Evolutionary conservation across 78 protist species (phyloP), one percentile per base, ranked within the genome.

Genomic region (Protostelium mycophagum): DNA sequence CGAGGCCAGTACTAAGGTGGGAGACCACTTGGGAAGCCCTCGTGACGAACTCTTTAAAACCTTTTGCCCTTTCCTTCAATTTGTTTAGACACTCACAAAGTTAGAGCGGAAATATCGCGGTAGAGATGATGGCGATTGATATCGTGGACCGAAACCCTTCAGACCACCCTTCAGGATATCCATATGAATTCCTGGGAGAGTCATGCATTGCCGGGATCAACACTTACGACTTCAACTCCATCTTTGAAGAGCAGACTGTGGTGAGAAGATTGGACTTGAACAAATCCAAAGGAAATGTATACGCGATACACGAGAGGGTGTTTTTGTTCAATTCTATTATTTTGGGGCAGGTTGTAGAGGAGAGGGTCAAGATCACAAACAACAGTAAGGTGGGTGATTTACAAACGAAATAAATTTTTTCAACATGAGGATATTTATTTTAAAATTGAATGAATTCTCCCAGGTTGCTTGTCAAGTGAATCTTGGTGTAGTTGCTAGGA

Each of bases 181-280:
- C 87, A 0, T 96, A 87, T 88, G 96, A 90, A 87, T 88, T 96
- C 34, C 36, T 28, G 28, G 98, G 91, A 28, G 98, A 96, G 93
- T 38, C 89, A 10, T 96, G 97, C 88, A 35, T 92, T n/a, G 97
- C 98, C 0, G 98, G 97, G 23, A 91, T 96, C 88, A 38, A 83
- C 85, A 38, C 89, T n/a, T 0, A 0, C n/a, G 93, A 95, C 86
- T 9, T 28, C 86, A 84, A 38, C 1, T 31, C 85, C 83, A 94
- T 96, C 91, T 96, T 96, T 83, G 98, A 96, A 90, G 98, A 96
- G 92, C 97, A 96, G 90, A 1, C 36, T 35, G 90, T 95, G 34
- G 38, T 86, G 34, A 34, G 73, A 51, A 5, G 73, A 25, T 51
- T 51, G 73, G 86, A 51, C 73, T 51, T 51, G 73, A 51, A 51